A percentile compares a stretch with the other conserved stretches of the same genome.
These are phyloP conservation scores for Phaseolus coccineus DNA, from an alignment of 331 rosid species.

Conservation along the genomic window DNA sequence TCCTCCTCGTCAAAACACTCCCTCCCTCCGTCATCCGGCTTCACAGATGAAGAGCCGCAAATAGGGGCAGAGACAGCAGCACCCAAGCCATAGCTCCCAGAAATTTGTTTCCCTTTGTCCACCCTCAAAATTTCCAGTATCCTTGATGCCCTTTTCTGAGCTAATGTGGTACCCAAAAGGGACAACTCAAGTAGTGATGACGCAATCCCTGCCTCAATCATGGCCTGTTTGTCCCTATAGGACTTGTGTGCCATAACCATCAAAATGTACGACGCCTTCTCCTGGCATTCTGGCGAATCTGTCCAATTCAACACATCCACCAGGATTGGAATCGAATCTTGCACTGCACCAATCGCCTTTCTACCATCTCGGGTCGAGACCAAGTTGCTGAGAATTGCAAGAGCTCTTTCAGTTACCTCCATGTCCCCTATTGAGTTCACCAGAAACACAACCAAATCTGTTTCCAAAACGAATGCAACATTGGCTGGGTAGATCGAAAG, in stretches of 20 bases:
- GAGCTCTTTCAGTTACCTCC: slow-evolving; percentile 86
- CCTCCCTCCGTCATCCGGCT: slow-evolving; percentile 51
- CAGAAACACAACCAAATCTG: slow-evolving; percentile 70
- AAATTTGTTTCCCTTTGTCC: slow-evolving; percentile 91
- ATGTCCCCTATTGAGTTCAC: slow-evolving; percentile 77
- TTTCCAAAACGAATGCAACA: slow-evolving; percentile 72
- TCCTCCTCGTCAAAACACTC: slow-evolving; percentile 64
- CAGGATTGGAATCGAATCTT: slow-evolving; percentile 67
- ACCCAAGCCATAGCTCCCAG: slow-evolving; percentile 61
- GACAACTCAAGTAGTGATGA: slow-evolving; percentile 87
- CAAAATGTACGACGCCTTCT: slow-evolving; percentile 79
- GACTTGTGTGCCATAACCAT: slow-evolving; percentile 97
- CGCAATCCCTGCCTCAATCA: slow-evolving; percentile 91
- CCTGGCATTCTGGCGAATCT: slow-evolving; percentile 91
- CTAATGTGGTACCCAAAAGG: slow-evolving; percentile 87
- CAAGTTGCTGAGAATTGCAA: slow-evolving; percentile 78
- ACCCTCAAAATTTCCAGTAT: slow-evolving; percentile 78
- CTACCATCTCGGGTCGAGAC: slow-evolving; percentile 81
- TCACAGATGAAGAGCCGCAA: slow-evolving; percentile 74
- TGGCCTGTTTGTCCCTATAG: slow-evolving; percentile 82
- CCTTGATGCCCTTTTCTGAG: slow-evolving; percentile 97
- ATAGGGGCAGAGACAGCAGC: slow-evolving; percentile 85
- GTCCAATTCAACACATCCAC: slow-evolving; percentile 91
- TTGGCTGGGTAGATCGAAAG: slow-evolving; percentile 81
- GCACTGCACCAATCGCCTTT: slow-evolving; percentile 66